Conservation (phyloP, 2,329 filamentous ascomycete species). For the Neonectria coccinea region DNA sequence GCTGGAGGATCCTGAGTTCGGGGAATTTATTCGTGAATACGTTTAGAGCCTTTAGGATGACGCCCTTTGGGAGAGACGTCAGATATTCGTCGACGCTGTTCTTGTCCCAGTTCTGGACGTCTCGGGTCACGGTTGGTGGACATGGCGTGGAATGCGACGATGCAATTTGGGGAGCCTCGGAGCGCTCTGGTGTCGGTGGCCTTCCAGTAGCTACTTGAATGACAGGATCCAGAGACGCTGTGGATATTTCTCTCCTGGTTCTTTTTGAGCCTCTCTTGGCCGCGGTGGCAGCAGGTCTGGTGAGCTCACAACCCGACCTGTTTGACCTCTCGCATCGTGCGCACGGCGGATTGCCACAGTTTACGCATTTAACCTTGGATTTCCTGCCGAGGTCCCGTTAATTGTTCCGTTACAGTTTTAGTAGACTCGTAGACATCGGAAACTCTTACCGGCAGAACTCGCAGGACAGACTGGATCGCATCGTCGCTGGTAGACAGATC, state of each 20-base stretch:
- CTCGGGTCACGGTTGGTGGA: conserved; percentile 7
- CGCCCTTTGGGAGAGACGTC: conserved; percentile 36
- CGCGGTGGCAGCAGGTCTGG: conserved; percentile 20
- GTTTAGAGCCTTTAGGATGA: conserved; percentile 49
- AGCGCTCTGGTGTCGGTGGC: neutral
- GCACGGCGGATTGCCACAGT: conserved; percentile 48
- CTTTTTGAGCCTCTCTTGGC: conserved; percentile 26
- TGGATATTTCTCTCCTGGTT: neutral
- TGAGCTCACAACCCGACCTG: conserved; percentile 44
- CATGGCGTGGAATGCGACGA: neutral
- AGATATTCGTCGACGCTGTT: conserved; percentile 44
- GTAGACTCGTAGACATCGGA: neutral
- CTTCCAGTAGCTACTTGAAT: neutral
- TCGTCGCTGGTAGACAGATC: conserved; percentile 17
- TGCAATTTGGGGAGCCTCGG: conserved; percentile 1
- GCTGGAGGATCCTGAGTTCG: conserved; percentile 50
- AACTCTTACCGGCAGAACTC: conserved; percentile 49
- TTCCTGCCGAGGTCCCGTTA: conserved; percentile 36
- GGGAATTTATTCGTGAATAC: conserved; percentile 52
- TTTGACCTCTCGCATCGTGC: conserved; percentile 46
- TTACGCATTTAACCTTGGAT: conserved; percentile 52
- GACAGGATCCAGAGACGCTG: neutral
- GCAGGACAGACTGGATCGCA: conserved; percentile 52
- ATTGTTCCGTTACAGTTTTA: neutral
- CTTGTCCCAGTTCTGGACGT: neutral